These are phyloP conservation scores for Arthrocladium fulminans DNA, from an alignment of 2,329 filamentous ascomycete species.

Conservation along the genomic window DNA sequence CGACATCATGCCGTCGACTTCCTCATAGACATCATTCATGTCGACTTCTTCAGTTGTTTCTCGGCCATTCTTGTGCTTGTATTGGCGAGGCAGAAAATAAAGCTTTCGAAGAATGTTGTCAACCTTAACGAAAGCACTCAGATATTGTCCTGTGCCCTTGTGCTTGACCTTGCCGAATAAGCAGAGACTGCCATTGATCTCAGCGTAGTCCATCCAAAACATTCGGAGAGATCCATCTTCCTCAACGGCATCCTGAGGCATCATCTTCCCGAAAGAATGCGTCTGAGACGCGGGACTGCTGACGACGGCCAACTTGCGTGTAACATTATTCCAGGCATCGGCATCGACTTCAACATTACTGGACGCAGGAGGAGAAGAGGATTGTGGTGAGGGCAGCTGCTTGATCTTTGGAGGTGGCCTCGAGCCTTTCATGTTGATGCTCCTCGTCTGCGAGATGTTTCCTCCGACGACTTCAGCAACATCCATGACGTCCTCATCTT, in stretches of 20 bases:
- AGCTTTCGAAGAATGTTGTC: slow-evolving; percentile 90
- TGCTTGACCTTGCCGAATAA: slow-evolving; percentile 94
- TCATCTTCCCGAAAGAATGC: slow-evolving; percentile 66
- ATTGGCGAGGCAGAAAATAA: slow-evolving; percentile 77
- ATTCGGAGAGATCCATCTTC: slow-evolving; percentile 84
- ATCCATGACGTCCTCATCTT: slow-evolving; percentile 77
- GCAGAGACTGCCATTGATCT: slow-evolving; percentile 82
- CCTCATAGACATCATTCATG: slow-evolving; percentile 82
- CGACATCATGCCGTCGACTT: slow-evolving; percentile 82
- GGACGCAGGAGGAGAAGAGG: slow-evolving; percentile 58
- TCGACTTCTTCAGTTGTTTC: slow-evolving; percentile 69
- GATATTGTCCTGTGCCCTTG: slow-evolving; percentile 66
- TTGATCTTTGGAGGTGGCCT: slow-evolving; percentile 67
- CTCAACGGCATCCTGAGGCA: slow-evolving; percentile 78
- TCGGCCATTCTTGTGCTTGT: slow-evolving; percentile 49
- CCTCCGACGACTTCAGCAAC: slow-evolving; percentile 66
- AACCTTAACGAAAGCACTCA: slow-evolving; percentile 91
- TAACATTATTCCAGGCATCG: slow-evolving; percentile 80
- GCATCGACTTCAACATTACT: slow-evolving; percentile 62
- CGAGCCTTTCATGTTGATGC: slow-evolving; percentile 76
- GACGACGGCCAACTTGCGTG: slow-evolving; percentile 68
- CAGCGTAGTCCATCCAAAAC: slow-evolving; percentile 96
- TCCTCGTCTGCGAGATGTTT: slow-evolving; percentile 52
- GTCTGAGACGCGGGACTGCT: slow-evolving; percentile 60
- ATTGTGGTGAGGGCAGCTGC: slow-evolving; percentile 60